Evolutionary conservation across 1,284 basidiomycete species (phyloP), one percentile per base, ranked within the genome.

Genomic region (Cryptococcus sp.): DNA sequence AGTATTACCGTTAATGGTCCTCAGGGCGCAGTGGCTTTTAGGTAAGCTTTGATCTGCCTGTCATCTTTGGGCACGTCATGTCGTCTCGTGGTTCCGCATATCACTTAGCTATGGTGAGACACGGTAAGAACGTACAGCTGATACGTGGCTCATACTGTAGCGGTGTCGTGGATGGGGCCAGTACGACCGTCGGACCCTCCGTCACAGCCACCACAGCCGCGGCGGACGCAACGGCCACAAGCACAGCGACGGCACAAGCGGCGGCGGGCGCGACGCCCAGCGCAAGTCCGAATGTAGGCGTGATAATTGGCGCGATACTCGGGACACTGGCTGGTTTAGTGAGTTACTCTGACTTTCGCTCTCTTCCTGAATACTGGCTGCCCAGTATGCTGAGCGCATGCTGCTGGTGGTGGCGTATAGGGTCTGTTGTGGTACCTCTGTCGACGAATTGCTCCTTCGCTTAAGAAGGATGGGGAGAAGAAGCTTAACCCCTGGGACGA

Each of bases 401-500:
- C 22, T 25, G 27, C 2, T 13, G 6, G 11, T 25, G 22, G 7
- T 45, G 42, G 19, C 5, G 42, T 16, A 20, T 41, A 71, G 67
- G 56, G 52, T 23, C 35, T 72, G 38, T 47, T 67, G 1, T 65
- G 55, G 19, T 69, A 47, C 47, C 23, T 71, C 0, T 66, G 62
- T 55, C 60, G 65, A 5, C 60, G 52, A 55, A 52, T 54, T 2
- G 49, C 52, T 5, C 49, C 54, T 3, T 6, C 43, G 0, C 16
- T 30, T 5, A 56, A 54, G 23, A 65, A 67, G 23, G 20, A 19
- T 15, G 47, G 51, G 39, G 50, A 58, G 10, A 67, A 69, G 40
- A 64, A 67, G 30, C 46, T 71, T 13, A 64, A 64, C 54, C 61
- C 63, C 38, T 72, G 69, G 70, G 71, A 73, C 48, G 63, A 67